Percentiles rank a stretch among this genome's conserved stretches.
Conservation (phyloP, 2,329 filamentous ascomycete genomes). For the Nothomitra cinnamomea region DNA sequence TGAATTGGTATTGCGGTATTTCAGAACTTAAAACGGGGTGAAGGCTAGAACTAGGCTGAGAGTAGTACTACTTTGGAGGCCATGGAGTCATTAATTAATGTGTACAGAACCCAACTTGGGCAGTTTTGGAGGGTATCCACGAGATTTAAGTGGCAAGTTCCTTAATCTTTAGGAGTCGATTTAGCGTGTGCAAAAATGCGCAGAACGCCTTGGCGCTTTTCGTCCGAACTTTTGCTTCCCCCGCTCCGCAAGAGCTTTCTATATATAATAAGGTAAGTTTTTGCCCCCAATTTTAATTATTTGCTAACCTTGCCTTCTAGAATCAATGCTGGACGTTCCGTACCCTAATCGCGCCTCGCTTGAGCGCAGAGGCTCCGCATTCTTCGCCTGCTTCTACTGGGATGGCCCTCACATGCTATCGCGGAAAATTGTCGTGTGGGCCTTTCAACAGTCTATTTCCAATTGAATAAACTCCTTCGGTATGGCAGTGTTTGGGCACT, state of each 20-base stretch:
- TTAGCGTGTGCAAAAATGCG: background rate
- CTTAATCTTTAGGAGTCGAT: too few relatives aligned
- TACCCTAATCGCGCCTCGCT: background rate
- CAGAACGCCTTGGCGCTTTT: background rate
- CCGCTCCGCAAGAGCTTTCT: background rate
- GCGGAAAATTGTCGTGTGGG: background rate
- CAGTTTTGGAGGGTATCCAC: too few relatives aligned
- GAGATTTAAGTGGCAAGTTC: too few relatives aligned
- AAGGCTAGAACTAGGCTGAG: too few relatives aligned
- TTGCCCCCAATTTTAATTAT: background rate
- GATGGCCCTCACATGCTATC: background rate
- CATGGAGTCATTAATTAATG: too few relatives aligned
- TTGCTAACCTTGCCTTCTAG: background rate
- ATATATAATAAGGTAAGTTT: background rate
- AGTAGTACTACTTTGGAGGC: too few relatives aligned
- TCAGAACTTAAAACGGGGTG: too few relatives aligned
- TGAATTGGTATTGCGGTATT: too few relatives aligned
- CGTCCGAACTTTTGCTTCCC: background rate
- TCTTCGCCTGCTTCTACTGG: background rate
- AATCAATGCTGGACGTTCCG: background rate
- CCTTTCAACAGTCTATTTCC: background rate
- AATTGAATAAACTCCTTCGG: background rate
- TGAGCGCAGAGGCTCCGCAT: background rate
- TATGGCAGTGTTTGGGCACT: background rate
- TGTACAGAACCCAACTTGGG: too few relatives aligned